Base-by-base conservation (phyloP, 139 green algal species). In the Tetratostichococcus sp. region DNA sequence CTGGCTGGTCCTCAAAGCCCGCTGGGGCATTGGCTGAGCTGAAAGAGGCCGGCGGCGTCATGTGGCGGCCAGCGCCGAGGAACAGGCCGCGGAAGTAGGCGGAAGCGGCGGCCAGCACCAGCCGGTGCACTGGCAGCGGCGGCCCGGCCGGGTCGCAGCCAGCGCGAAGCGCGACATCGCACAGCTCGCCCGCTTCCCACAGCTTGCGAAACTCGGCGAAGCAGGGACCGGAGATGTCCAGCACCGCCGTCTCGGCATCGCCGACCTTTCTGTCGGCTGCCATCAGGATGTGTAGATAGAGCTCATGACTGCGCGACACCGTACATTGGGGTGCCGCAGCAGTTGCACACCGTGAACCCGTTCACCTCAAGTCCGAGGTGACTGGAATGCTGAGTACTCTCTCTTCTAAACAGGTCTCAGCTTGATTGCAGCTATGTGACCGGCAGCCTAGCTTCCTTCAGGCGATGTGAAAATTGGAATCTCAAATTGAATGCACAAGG, bases 81-180 rank as follows among this genome's bases (percentile, higher is more conserved):
- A 87, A 76, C 1, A 85, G 43, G 0, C 76, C 83, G 11, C 74
- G 65, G 72, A 87, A 87, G 69, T 83, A 87, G 4, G 74, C 31
- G 14, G 80, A 87, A 11, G 42, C 69, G 32, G 83, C 76, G 28
- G 83, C 80, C 2, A 87, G 79, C 1, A 87, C 70, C 26, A 87
- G 43, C 23, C 58, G 67, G 58, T 87, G 83, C 19, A 65, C 59
- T 0, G 66, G 50, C 23, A 87, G 26, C 14, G 34, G 35, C 11
- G 68, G 69, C n/a, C 59, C 73, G 30, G 78, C 74, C 30, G 70
- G 32, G 25, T 43, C 50, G 30, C 75, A 4, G 39, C 50, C 50
- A 23, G 50, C 50, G 14, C 11, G 19, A 6, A 87, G 57, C 4
- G 68, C 26, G 4, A 84, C 73, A 31, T 87, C 82, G 59, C 76